Evolutionary conservation across 768 basidiomycete genomes (phyloP), one percentile per base, ranked within the genome.

Genomic region (Boletus subcaerulescens): DNA sequence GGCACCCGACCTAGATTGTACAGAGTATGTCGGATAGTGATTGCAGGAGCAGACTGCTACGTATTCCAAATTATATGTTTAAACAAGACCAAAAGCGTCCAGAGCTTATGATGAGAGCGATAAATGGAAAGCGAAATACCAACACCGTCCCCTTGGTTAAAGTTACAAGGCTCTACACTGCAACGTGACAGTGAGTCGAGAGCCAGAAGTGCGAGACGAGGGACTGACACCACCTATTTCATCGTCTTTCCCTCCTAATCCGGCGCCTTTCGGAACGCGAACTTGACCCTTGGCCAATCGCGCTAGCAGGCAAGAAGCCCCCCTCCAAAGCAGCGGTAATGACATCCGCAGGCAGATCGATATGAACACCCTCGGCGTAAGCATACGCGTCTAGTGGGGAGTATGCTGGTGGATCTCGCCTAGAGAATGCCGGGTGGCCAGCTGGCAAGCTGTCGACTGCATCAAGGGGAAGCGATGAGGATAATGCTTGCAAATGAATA

Each of bases 311-410:
- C 33, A 89, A 74, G 15, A 80, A 69, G 42, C 76, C 78, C 9
- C 87, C 87, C 71, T 93, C 94, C 61, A 97, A 72, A 9, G 93
- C 92, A 45, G 91, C 91, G 22, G 91, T 82, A 62, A 97, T 93
- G 53, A 96, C 82, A 61, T 97, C 94, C 33, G 93, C 91, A 24
- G 94, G 94, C 33, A 97, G 76, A 71, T 97, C 92, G 45, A 95
- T 86, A 48, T 91, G 90, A n/a, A 96, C 91, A 31, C 93, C 94
- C 40, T 92, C 93, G 48, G 85, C 77, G 64, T 92, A 91, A 24
- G 84, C 80, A 61, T 78, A 89, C n/a, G 90, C 85, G 65, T 93
- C 91, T 64, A 93, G 72, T n/a, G 91, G 91, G 7, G 91, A 91
- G 73, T 93, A 93, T 17, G 88, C 89, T 24, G 92, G 92, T 20